phyloP scores from a whole-genome alignment of 2,329 filamentous ascomycete genomes.

The Cytospora chrysosperma region DNA sequence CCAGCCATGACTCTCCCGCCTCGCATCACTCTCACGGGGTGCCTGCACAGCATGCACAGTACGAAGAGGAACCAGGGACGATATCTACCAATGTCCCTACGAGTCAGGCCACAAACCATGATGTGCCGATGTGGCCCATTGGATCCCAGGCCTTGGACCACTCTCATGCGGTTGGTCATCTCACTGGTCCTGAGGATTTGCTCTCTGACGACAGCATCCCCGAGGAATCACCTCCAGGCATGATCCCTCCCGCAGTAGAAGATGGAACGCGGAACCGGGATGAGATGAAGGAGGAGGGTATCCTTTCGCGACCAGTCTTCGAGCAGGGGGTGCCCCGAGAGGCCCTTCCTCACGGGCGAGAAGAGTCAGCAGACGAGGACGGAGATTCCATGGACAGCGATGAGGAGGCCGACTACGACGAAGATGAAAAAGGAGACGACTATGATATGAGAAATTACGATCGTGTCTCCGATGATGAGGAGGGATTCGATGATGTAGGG shows the following conservation, averaged over 20 bases:
- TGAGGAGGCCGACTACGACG: conserved; percentile 32
- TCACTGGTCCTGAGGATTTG: conserved; percentile 16
- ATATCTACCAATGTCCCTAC: neutral
- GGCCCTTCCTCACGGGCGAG: conserved; percentile 13
- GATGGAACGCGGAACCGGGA: conserved; percentile 22
- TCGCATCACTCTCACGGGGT: conserved; percentile 21
- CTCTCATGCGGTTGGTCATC: conserved; percentile 13
- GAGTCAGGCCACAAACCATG: conserved; percentile 17
- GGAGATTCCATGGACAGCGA: conserved; percentile 27
- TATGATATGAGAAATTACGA: conserved; percentile 35
- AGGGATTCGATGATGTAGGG: conserved; percentile 25
- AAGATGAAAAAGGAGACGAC: conserved; percentile 32
- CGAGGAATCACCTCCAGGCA: conserved; percentile 6
- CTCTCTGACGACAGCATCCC: conserved; percentile 6
- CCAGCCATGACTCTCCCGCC: neutral
- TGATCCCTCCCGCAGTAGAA: conserved; percentile 23
- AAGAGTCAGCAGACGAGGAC: conserved; percentile 26
- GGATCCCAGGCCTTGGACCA: conserved; percentile 13
- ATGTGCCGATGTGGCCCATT: conserved; percentile 21
- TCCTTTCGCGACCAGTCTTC: conserved; percentile 18
- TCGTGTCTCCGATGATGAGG: conserved; percentile 32
- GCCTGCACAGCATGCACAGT: conserved; percentile 31
- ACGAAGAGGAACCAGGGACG: conserved; percentile 18
- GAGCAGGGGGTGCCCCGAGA: conserved; percentile 18
- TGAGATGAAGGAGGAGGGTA: conserved; percentile 21